Base-by-base conservation (phyloP, 805 yeast species). In the Kodamaea nitidulidarum region DNA sequence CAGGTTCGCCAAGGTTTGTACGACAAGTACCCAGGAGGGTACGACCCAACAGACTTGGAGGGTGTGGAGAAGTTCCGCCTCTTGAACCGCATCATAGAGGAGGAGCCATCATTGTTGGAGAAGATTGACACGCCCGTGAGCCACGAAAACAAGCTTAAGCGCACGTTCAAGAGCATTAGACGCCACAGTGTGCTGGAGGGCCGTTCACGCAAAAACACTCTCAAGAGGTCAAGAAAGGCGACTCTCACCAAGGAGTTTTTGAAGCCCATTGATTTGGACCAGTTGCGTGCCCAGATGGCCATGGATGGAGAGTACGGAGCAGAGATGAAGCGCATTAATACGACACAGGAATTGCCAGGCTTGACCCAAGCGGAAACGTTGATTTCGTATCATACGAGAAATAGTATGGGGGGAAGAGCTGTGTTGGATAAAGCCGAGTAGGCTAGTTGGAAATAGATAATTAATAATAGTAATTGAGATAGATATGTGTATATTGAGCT, bases 31-130 rank as follows among this genome's bases (percentile, higher is more conserved):
- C 88, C 88, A 8, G 62, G 56, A 8, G 71, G 75, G 39, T 84
- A 81, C 55, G 95, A 84, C 56, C 95, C 95, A 32, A 84, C 95
- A 2, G 90, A 84, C 59, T 87, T 51, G n/a, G 67, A 58, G 27
- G 73, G 67, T 44, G 54, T 68, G 34, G 74, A 69, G 43, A 60
- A 59, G 45, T 66, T 58, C 43, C 51, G 70, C 36, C 42, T 57
- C 15, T 51, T 67, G 29, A 55, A 49, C 16, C 57, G 60, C 32
- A 52, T 67, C 16, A 61, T 61, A 17, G 56, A 60, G 14, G 50
- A 51, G 7, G 65, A 65, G 38, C 67, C 70, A 2, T 60, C 56
- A 24, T 44, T 65, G 11, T 52, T 66, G 36, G 63, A 59, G 10
- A 52, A 61, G 36, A 47, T 66, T 32, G 70, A 66, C 43, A n/a